A percentile compares a stretch with the other conserved stretches of the same genome.
These are phyloP conservation scores for Lasiosphaeris hirsuta DNA, from an alignment of 495 filamentous ascomycete species.

Conservation along the genomic window DNA sequence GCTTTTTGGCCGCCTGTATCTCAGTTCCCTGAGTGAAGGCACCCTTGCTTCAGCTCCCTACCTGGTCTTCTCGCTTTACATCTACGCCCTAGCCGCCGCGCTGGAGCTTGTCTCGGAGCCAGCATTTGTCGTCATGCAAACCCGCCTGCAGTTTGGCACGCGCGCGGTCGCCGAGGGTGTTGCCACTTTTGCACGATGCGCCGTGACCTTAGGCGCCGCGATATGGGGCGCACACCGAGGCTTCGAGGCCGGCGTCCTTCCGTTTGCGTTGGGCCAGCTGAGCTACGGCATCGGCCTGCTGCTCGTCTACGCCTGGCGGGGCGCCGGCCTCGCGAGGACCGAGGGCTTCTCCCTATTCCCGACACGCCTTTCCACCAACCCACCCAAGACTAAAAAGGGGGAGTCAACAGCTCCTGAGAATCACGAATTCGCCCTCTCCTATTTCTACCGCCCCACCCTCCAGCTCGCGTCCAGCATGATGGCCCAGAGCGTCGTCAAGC, in stretches of 20 bases:
- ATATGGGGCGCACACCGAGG: slow-evolving; percentile 51
- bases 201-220: slow-evolving; percentile 63
- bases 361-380: slow-evolving; percentile 8
- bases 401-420: slow-evolving; percentile 1
- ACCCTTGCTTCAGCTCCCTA: slow-evolving; percentile 57
- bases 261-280: slow-evolving; percentile 87
- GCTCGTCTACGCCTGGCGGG: slow-evolving; percentile 58
- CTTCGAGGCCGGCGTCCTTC: slow-evolving; percentile 66
- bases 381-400: not conserved
- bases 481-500: slow-evolving; percentile 84
- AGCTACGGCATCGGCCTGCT: slow-evolving; percentile 67
- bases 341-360: slow-evolving; percentile 58
- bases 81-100: slow-evolving; percentile 73
- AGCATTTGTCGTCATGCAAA: slow-evolving; percentile 77
- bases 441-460: slow-evolving; percentile 64
- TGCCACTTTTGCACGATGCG: slow-evolving; percentile 73
- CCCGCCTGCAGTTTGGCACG: slow-evolving; percentile 71
- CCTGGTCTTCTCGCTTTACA: slow-evolving; percentile 56
- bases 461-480: slow-evolving; percentile 72
- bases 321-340: slow-evolving; percentile 38
- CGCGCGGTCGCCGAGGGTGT: slow-evolving; percentile 75
- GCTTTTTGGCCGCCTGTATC: slow-evolving; percentile 62
- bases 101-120: slow-evolving; percentile 82
- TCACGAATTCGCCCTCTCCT: slow-evolving; percentile 50
- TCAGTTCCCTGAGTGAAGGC: slow-evolving; percentile 48